phyloP scores from a whole-genome alignment of 2,329 filamentous ascomycete genomes.

The Calonectria crousiana region DNA sequence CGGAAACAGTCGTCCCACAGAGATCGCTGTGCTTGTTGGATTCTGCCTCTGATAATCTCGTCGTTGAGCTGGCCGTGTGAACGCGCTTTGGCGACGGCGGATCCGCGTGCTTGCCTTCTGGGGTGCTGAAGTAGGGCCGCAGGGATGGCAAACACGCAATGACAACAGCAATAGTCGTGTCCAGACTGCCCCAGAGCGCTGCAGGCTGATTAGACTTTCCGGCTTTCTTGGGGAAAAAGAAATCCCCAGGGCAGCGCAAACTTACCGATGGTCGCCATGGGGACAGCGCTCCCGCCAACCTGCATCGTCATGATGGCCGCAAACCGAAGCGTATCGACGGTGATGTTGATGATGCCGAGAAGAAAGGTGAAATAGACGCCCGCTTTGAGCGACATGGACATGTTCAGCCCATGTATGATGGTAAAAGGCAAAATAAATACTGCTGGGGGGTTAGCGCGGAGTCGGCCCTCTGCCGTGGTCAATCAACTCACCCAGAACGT shows the following conservation, averaged over 20 bases:
- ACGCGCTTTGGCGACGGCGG: background rate
- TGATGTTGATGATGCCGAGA: background rate
- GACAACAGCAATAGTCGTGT: background rate
- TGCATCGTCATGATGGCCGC: background rate
- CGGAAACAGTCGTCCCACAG: background rate
- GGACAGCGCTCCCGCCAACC: background rate
- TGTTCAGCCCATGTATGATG: background rate
- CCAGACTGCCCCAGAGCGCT: background rate
- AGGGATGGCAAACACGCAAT: background rate
- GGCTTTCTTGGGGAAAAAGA: rapidly evolving
- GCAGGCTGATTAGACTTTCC: background rate
- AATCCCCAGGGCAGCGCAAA: too few relatives aligned
- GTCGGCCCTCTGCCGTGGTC: too few relatives aligned
- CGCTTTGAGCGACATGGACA: background rate
- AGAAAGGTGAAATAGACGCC: background rate
- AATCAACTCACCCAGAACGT: background rate
- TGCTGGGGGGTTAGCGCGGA: background rate
- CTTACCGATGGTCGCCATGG: background rate
- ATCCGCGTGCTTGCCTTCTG: background rate
- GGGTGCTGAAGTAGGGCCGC: background rate
- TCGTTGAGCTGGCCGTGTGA: background rate
- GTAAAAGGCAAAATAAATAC: conserved; percentile 1
- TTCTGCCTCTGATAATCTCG: background rate
- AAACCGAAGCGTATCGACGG: background rate
- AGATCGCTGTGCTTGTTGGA: background rate